Conservation (phyloP, 495 filamentous ascomycete genomes). For the Daldinia vernicosa region DNA sequence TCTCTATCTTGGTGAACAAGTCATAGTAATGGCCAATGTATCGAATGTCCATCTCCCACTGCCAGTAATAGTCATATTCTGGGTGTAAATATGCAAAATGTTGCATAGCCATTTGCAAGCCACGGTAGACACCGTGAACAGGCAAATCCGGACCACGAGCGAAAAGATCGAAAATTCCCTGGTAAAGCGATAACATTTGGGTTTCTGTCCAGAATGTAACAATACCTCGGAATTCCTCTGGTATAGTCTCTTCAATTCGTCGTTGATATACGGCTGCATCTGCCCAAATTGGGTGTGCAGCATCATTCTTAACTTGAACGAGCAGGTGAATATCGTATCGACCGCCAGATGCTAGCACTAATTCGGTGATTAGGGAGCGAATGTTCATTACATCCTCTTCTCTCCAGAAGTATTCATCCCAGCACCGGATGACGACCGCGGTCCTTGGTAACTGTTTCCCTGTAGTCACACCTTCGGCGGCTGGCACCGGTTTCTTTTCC, state of each 20-base stretch:
- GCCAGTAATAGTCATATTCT: conserved; percentile 96
- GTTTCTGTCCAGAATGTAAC: conserved; percentile 90
- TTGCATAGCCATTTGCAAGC: conserved; percentile 92
- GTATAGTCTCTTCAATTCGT: conserved; percentile 73
- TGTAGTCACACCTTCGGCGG: conserved; percentile 57
- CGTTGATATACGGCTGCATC: conserved; percentile 64
- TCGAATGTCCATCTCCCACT: conserved; percentile 98
- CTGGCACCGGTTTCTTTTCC: conserved; percentile 18
- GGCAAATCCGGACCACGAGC: conserved; percentile 71
- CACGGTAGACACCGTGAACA: conserved; percentile 90
- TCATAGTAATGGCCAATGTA: conserved; percentile 98
- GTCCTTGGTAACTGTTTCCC: conserved; percentile 67
- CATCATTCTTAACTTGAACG: conserved; percentile 77
- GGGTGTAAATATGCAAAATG: conserved; percentile 89
- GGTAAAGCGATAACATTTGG: conserved; percentile 89
- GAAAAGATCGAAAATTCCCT: conserved; percentile 78
- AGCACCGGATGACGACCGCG: conserved; percentile 78
- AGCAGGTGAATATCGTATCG: conserved; percentile 85
- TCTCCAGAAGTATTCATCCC: conserved; percentile 74
- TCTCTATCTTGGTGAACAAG: conserved; percentile 75
- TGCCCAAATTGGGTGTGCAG: conserved; percentile 69
- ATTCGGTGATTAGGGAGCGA: conserved; percentile 77
- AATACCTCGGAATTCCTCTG: conserved; percentile 87
- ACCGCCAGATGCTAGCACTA: conserved; percentile 77
- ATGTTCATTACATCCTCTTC: conserved; percentile 75